These are phyloP conservation scores for Arabidopsis suecica DNA, from an alignment of 345 rosid species.

Conservation along the genomic window DNA sequence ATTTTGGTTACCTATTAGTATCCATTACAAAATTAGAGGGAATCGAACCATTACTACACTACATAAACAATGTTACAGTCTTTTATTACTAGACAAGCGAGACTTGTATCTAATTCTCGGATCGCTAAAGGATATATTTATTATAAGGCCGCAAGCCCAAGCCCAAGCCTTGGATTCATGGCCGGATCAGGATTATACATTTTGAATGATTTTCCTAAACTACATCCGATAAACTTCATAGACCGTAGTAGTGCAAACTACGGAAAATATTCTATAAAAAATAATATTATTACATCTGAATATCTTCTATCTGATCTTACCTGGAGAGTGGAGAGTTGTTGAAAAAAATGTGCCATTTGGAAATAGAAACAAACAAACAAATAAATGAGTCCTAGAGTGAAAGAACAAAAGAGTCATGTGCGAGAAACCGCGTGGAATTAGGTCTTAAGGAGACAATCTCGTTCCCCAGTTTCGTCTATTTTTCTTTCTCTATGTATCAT, in stretches of 20 bases:
- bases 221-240: not conserved
- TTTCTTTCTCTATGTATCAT: not conserved
- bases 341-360: not conserved
- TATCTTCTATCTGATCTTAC: not conserved
- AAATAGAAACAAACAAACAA: not conserved
- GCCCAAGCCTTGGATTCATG: too few species aligned
- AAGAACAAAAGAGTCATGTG: slow-evolving; percentile 27
- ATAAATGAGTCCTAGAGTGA: not conserved
- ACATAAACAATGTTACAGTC: too few species aligned
- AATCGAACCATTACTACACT: too few species aligned
- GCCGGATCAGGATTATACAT: not conserved
- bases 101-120: too few species aligned
- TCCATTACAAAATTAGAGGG: too few species aligned
- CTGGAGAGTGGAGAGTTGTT: not conserved
- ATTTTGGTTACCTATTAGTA: too few species aligned
- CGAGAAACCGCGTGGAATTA: slow-evolving; percentile 32
- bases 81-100: too few species aligned
- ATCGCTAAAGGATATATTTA: too few species aligned
- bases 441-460: slow-evolving; percentile 13
- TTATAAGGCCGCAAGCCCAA: too few species aligned
- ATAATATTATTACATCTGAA: not conserved
- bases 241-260: not conserved
- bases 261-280: not conserved
- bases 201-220: not conserved
- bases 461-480: not conserved